phyloP scores from a whole-genome alignment of 78 protist species.

The Dictyostelium brefeldianum region DNA sequence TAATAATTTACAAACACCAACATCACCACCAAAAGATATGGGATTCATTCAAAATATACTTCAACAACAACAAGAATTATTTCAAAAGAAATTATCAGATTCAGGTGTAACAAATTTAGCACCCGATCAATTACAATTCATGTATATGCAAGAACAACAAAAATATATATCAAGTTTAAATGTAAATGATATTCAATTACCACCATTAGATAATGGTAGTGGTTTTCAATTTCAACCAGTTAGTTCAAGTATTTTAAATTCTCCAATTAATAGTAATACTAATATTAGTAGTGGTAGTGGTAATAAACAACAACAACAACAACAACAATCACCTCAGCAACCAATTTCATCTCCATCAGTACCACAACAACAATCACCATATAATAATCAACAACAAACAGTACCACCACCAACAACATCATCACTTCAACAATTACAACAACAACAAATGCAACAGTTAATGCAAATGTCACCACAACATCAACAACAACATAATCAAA shows the following conservation, averaged over 20 bases:
- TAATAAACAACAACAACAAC: not conserved
- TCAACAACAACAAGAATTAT: conserved; percentile 54
- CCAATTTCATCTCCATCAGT: not conserved
- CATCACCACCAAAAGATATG: conserved; percentile 21
- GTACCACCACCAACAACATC: not conserved
- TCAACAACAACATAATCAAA: conserved; percentile 7
- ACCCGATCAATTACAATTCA: not conserved
- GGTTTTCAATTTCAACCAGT: not conserved
- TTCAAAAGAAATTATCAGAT: conserved; percentile 25
- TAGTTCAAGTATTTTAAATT: not conserved
- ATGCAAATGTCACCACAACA: not conserved
- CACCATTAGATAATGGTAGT: not conserved
- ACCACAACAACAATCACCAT: not conserved
- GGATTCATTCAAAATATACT: conserved; percentile 35
- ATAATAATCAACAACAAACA: not conserved
- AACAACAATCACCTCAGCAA: conserved; percentile 9
- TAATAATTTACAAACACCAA: conserved; percentile 6
- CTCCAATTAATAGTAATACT: not conserved
- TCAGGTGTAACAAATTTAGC: conserved; percentile 18
- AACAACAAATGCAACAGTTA: conserved; percentile 21
- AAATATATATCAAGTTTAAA: conserved; percentile 25
- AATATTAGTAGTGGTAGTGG: not conserved
- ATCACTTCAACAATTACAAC: conserved; percentile 7
- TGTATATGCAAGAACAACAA: conserved; percentile 47
- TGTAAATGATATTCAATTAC: not conserved